phyloP scores from a whole-genome alignment of 2,329 filamentous ascomycete species.

The Alternaria ethzedia region DNA sequence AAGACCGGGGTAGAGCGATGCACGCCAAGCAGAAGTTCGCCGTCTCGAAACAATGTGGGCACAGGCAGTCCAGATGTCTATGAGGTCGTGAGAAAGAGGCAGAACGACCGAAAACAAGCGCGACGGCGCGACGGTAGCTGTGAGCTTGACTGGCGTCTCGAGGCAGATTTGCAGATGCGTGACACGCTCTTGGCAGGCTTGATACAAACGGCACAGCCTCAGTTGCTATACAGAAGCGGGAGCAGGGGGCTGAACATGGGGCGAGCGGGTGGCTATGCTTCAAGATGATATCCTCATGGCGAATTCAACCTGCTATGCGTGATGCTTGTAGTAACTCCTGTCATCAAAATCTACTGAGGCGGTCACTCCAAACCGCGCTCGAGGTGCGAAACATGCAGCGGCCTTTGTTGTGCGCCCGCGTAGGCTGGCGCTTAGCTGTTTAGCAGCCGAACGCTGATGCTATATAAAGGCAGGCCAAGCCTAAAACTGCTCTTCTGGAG shows the following conservation, averaged over 20 bases:
- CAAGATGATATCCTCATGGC: constrained; percentile 13
- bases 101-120: constrained; percentile 35
- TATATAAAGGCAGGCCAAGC: constrained; percentile 39
- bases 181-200: constrained; percentile 37
- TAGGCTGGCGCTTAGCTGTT: constrained; percentile 39
- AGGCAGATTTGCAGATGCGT: constrained; percentile 45
- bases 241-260: constrained; percentile 21
- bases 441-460: constrained; percentile 28
- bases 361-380: background rate
- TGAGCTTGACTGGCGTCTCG: constrained; percentile 40
- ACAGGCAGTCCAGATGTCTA: constrained; percentile 23
- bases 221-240: constrained; percentile 32
- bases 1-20: constrained; percentile 33
- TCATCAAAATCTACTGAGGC: constrained; percentile 1
- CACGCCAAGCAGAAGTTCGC: constrained; percentile 36
- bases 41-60: constrained; percentile 22
- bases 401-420: constrained; percentile 19
- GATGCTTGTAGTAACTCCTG: constrained; percentile 4
- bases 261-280: constrained; percentile 36
- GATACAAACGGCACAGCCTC: constrained; percentile 45
- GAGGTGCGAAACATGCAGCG: constrained; percentile 10
- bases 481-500: constrained; percentile 12
- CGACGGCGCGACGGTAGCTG: constrained; percentile 35
- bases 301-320: constrained; percentile 6
- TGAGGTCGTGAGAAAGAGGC: constrained; percentile 18